A percentile compares a stretch with the other conserved stretches of the same genome.
phyloP scores from a whole-genome alignment of 1,284 basidiomycete genomes.

The Sporisorium exsertum region DNA sequence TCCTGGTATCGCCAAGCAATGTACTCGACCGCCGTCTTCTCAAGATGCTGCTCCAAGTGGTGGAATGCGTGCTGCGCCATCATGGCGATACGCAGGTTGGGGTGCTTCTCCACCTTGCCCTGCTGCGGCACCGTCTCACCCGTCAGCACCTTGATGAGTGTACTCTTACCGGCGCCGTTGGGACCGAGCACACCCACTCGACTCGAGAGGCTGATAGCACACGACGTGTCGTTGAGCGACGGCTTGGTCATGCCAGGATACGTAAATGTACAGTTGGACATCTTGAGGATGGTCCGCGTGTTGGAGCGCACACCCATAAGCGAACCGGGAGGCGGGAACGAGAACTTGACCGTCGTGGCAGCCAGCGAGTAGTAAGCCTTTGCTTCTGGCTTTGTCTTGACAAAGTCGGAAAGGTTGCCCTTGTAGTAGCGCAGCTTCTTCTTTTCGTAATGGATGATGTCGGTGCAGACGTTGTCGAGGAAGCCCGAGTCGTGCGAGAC shows the following conservation, averaged over 20 bases:
- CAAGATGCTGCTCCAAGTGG: conserved; percentile 68
- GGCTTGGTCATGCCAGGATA: conserved; percentile 88
- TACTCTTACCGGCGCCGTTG: conserved; percentile 74
- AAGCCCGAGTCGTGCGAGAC: conserved; percentile 99
- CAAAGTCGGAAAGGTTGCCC: conserved; percentile 92
- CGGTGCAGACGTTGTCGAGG: conserved; percentile 95
- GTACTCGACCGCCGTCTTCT: conserved; percentile 68
- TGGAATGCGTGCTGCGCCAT: conserved; percentile 85
- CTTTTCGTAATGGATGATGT: conserved; percentile 96
- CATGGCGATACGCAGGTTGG: conserved; percentile 93
- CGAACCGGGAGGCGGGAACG: conserved; percentile 94
- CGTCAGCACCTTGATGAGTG: conserved; percentile 95
- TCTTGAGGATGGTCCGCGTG: conserved; percentile 95
- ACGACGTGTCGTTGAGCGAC: conserved; percentile 88
- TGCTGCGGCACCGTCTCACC: conserved; percentile 94
- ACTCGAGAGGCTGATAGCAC: conserved; percentile 84
- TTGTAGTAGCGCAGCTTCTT: conserved; percentile 97
- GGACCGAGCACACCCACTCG: conserved; percentile 70
- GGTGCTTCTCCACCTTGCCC: conserved; percentile 95
- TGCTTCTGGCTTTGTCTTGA: conserved; percentile 90
- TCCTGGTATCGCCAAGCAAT: conserved; percentile 98
- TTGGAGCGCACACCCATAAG: conserved; percentile 97
- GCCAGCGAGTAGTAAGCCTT: conserved; percentile 97
- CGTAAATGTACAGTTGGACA: conserved; percentile 90
- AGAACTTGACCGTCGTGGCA: conserved; percentile 93